Conservation (phyloP, 192 early-diverging fungal species). For the Linnemannia zychae region DNA sequence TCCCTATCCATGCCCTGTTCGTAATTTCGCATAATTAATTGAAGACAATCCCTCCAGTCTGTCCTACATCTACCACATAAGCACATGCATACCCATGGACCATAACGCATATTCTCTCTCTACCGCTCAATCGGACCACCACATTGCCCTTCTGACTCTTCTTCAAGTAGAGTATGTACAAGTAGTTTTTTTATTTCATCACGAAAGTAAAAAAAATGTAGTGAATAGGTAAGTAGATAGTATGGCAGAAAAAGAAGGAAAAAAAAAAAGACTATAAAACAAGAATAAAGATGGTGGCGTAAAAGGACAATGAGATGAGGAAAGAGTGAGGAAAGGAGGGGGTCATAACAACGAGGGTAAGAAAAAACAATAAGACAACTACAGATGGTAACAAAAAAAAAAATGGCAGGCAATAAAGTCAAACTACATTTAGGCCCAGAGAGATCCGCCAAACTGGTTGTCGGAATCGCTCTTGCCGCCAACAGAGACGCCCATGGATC, state of each 20-base stretch:
- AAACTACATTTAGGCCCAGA: constrained; percentile 34
- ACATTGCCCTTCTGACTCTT: too few relatives aligned
- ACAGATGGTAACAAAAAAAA: background rate
- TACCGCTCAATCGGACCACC: too few relatives aligned
- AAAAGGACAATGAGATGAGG: background rate
- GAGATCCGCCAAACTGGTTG: constrained; percentile 20
- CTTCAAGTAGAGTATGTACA: constrained; percentile 8
- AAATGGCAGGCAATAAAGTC: background rate
- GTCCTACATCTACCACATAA: too few relatives aligned
- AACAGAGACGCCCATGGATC: constrained; percentile 7
- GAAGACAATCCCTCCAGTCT: too few relatives aligned
- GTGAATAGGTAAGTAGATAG: background rate
- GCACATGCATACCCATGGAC: too few relatives aligned
- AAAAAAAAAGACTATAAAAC: background rate
- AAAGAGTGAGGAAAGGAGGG: background rate
- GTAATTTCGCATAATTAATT: too few relatives aligned
- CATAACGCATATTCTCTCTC: too few relatives aligned
- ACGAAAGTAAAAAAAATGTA: background rate
- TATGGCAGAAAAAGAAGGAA: background rate
- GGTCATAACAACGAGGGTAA: background rate
- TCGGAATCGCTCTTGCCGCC: constrained; percentile 11
- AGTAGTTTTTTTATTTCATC: constrained; percentile 3
- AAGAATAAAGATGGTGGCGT: background rate
- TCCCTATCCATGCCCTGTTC: too few relatives aligned
- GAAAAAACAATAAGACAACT: background rate